Conservation (phyloP, 73 alveolate species). For the Paramecium biaurelia region DNA sequence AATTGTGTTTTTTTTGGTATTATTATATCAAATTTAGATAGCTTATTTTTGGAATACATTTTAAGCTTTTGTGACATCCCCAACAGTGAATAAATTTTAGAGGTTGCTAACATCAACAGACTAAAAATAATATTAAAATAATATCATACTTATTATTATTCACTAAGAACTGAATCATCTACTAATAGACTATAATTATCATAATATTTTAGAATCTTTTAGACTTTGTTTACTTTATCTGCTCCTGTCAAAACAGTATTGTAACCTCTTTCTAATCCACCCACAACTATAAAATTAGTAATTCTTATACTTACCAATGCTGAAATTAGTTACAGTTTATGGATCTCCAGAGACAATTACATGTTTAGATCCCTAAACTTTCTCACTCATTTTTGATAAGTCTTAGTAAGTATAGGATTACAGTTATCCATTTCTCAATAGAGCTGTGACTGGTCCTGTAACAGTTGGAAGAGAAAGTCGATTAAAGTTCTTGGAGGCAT, state of each 20-base stretch:
- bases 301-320: neutral
- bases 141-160: neutral
- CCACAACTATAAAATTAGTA: neutral
- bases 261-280: constrained; percentile 24
- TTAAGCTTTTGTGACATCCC: neutral
- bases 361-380: neutral
- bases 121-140: neutral
- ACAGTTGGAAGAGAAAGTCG: constrained; percentile 42
- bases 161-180: neutral
- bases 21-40: constrained; percentile 37
- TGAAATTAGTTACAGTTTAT: neutral
- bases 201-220: neutral
- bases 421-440: neutral
- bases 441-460: constrained; percentile 38
- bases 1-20: neutral
- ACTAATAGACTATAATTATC: constrained; percentile 16
- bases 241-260: constrained; percentile 20
- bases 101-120: neutral
- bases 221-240: neutral
- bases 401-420: neutral
- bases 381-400: neutral
- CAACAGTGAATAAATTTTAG: neutral
- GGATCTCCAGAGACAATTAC: constrained; percentile 44
- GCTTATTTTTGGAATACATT: constrained; percentile 33
- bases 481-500: constrained; percentile 60